A percentile compares a stretch with the other conserved stretches of the same genome.
These are phyloP conservation scores for Cyberlindnera veronae DNA, from an alignment of 805 yeast genomes.

Conservation along the genomic window DNA sequence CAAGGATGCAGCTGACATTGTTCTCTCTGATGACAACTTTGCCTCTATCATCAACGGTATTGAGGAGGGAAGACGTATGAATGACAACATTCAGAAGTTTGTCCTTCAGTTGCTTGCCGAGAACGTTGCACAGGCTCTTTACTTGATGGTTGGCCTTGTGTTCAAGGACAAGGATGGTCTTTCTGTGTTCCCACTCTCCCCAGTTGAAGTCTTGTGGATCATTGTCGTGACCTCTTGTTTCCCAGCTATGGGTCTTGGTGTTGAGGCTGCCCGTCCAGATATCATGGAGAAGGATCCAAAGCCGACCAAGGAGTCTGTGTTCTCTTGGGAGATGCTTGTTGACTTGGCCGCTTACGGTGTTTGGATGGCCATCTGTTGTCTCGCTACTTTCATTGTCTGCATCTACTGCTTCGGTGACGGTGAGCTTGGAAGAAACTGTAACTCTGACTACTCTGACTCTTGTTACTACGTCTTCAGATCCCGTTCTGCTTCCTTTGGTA, in stretches of 20 bases:
- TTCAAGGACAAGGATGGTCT: constrained; percentile 58
- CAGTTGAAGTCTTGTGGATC: constrained; percentile 78
- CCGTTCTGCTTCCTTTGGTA: constrained; percentile 73
- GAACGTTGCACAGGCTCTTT: constrained; percentile 68
- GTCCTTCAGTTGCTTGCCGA: constrained; percentile 70
- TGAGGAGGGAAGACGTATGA: constrained; percentile 80
- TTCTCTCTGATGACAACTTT: constrained; percentile 72
- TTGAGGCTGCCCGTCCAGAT: constrained; percentile 61
- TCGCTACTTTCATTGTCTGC: constrained; percentile 60
- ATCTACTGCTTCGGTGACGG: constrained; percentile 69
- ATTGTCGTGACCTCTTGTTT: constrained; percentile 75
- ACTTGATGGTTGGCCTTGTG: constrained; percentile 67
- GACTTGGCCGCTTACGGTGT: constrained; percentile 74
- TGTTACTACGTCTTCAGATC: constrained; percentile 70
- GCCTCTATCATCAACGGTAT: constrained; percentile 75
- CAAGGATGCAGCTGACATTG: constrained; percentile 79
- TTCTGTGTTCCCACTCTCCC: constrained; percentile 81
- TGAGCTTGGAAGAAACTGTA: constrained; percentile 62
- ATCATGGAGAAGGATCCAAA: constrained; percentile 64
- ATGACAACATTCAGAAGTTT: constrained; percentile 73
- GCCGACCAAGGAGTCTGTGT: constrained; percentile 49
- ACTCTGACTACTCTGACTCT: constrained; percentile 37
- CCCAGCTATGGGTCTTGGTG: constrained; percentile 82
- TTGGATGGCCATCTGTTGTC: constrained; percentile 69
- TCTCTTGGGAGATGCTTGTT: constrained; percentile 60